Evolutionary conservation across 352 stramenopile genomes (phyloP).

Genomic region (Peronosclerospora sorghi): DNA sequence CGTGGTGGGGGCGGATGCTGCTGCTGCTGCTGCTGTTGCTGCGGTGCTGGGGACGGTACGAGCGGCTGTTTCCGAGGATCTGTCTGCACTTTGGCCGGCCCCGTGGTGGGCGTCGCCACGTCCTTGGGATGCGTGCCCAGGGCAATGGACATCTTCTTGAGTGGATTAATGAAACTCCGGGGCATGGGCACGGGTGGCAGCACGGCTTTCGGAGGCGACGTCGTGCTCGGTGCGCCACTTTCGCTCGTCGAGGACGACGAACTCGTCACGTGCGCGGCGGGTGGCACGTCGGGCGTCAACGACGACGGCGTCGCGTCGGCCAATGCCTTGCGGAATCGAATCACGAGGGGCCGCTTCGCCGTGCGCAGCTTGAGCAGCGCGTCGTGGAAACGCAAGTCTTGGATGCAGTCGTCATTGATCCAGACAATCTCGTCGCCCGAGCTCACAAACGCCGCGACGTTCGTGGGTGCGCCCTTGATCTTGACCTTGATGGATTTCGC

Average conservation of each 20-base stretch:
- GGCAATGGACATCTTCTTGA: conserved; percentile 49
- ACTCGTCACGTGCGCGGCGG: conserved; percentile 17
- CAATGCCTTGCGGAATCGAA: conserved; percentile 72
- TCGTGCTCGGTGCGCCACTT: conserved; percentile 1
- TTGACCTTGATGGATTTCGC: conserved; percentile 84
- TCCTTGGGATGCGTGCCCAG: conserved; percentile 36
- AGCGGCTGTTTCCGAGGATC: conserved; percentile 8
- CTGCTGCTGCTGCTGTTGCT: conserved; percentile 9
- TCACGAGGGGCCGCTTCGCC: conserved; percentile 68
- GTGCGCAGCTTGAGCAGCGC: conserved; percentile 74
- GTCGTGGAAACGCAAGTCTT: conserved; percentile 71
- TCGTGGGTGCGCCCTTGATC: conserved; percentile 45
- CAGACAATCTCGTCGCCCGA: conserved; percentile 59
- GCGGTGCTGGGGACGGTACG: conserved; percentile 17
- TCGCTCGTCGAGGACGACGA: conserved; percentile 11
- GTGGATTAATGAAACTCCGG: conserved; percentile 41
- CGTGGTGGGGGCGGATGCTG: background rate
- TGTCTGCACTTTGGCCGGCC: too few relatives aligned
- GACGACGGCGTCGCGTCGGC: conserved; percentile 29
- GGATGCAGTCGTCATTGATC: conserved; percentile 77
- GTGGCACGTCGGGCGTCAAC: conserved; percentile 11
- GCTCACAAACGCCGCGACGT: conserved; percentile 39
- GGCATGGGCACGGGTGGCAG: conserved; percentile 15
- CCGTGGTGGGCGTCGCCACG: too few relatives aligned
- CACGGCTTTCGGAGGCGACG: conserved; percentile 12